phyloP scores from a whole-genome alignment of 1,139 yeast genomes.

The Blastobotrys aristatus region DNA sequence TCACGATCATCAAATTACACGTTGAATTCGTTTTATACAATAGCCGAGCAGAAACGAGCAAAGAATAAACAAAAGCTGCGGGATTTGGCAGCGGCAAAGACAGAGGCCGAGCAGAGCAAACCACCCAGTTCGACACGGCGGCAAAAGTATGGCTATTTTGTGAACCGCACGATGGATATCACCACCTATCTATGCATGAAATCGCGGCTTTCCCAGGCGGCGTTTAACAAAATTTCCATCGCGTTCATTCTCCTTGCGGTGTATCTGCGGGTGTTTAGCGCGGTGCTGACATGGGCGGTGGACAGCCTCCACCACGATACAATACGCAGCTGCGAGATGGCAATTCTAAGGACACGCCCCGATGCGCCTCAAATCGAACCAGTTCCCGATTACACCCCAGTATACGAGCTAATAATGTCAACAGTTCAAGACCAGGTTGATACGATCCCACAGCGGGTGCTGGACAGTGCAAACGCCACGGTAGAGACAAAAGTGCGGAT shows the following conservation, averaged over 20 bases:
- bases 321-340: background rate
- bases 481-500: constrained; percentile 17
- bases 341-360: background rate
- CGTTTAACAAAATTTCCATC: constrained; percentile 21
- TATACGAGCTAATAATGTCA: background rate
- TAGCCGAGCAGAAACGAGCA: constrained; percentile 16
- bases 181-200: constrained; percentile 24
- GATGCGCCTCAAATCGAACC: background rate
- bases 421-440: constrained; percentile 3
- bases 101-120: background rate
- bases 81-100: background rate
- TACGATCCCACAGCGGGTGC: constrained; percentile 14
- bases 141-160: constrained; percentile 6
- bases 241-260: constrained; percentile 18
- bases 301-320: background rate
- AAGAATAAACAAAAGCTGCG: constrained; percentile 1
- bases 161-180: constrained; percentile 14
- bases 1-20: constrained; percentile 13
- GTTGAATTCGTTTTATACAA: constrained; percentile 24
- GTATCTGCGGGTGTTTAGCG: constrained; percentile 15
- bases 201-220: constrained; percentile 19
- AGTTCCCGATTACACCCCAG: background rate
- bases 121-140: background rate
- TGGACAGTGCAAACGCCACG: constrained; percentile 19
- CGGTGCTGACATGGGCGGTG: constrained; percentile 7